Conservation (phyloP, 1,139 yeast species). For the Protomyces arabidopsidicola region DNA sequence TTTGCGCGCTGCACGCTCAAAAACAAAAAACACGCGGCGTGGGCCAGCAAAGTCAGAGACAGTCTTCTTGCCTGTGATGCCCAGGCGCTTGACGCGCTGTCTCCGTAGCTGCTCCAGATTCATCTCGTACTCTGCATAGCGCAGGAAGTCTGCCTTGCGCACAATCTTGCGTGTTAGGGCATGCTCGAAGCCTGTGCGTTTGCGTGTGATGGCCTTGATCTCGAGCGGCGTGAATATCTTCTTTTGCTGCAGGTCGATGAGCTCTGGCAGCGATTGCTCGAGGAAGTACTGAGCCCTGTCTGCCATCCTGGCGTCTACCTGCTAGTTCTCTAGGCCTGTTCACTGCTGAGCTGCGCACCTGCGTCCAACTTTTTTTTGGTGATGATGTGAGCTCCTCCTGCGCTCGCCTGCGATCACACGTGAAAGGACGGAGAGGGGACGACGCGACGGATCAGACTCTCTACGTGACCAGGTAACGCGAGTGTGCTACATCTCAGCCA, state of each 20-base stretch:
- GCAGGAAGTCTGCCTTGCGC: slow-evolving; percentile 67
- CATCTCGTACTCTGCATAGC: slow-evolving; percentile 75
- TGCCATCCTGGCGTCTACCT: slow-evolving; percentile 48
- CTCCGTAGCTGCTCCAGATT: slow-evolving; percentile 73
- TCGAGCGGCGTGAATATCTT: slow-evolving; percentile 65
- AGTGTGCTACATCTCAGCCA: neutral
- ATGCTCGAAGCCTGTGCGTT: slow-evolving; percentile 94
- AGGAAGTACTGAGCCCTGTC: slow-evolving; percentile 71
- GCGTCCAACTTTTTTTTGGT: neutral
- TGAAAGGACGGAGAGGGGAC: too few relatives aligned
- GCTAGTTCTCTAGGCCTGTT: neutral
- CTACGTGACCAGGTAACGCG: too few relatives aligned
- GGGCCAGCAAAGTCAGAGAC: slow-evolving; percentile 85
- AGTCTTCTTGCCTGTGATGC: slow-evolving; percentile 47
- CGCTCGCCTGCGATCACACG: neutral
- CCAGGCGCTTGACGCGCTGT: slow-evolving; percentile 53
- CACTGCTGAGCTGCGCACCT: neutral
- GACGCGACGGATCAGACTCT: too few relatives aligned
- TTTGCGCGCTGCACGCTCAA: slow-evolving; percentile 73
- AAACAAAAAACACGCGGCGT: slow-evolving; percentile 75
- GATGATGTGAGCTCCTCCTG: neutral
- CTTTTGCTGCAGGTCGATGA: slow-evolving; percentile 77
- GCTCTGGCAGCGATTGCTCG: slow-evolving; percentile 83
- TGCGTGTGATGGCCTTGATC: slow-evolving; percentile 78
- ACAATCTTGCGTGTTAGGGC: slow-evolving; percentile 81